Evolutionary conservation across 345 rosid genomes (phyloP).

Genomic region (Linum lewisii): DNA sequence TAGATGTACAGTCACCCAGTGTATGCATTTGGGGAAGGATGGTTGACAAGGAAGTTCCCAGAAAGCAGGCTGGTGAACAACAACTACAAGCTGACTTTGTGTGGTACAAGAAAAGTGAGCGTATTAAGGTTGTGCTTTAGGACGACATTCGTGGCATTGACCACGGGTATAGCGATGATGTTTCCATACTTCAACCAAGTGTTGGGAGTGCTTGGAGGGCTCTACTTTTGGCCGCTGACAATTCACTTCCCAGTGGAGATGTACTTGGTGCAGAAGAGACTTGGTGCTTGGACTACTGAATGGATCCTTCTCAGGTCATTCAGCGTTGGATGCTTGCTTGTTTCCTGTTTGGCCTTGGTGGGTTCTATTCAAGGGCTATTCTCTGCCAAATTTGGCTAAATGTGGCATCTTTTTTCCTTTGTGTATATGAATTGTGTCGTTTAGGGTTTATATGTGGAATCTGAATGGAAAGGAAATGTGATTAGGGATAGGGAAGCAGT

Average conservation of each 20-base stretch:
- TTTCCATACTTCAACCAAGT: conserved; percentile 66
- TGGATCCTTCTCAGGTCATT: conserved; percentile 45
- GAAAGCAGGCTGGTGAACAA: conserved; percentile 29
- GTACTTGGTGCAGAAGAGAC: conserved; percentile 45
- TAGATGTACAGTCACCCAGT: conserved; percentile 66
- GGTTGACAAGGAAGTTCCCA: conserved; percentile 31
- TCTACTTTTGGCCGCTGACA: conserved; percentile 62
- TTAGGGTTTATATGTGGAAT: too few species aligned
- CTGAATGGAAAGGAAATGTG: too few species aligned
- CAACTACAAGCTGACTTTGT: not conserved
- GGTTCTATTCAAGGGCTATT: conserved; percentile 41
- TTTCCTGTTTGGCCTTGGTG: conserved; percentile 25
- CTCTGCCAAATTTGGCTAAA: conserved; percentile 30
- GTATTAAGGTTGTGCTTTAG: conserved; percentile 34
- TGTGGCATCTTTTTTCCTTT: too few species aligned
- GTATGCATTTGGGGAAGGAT: conserved; percentile 51
- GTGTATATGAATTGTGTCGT: too few species aligned
- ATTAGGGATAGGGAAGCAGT: too few species aligned
- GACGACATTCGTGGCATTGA: conserved; percentile 34
- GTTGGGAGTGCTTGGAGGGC: conserved; percentile 45
- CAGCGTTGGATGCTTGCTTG: conserved; percentile 38
- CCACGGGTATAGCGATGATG: conserved; percentile 28
- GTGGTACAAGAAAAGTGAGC: conserved; percentile 12
- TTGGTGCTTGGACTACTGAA: conserved; percentile 36
- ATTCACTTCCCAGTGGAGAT: conserved; percentile 60